Evolutionary conservation across 2,329 filamentous ascomycete genomes (phyloP).

Genomic region (Davidsoniella virescens): DNA sequence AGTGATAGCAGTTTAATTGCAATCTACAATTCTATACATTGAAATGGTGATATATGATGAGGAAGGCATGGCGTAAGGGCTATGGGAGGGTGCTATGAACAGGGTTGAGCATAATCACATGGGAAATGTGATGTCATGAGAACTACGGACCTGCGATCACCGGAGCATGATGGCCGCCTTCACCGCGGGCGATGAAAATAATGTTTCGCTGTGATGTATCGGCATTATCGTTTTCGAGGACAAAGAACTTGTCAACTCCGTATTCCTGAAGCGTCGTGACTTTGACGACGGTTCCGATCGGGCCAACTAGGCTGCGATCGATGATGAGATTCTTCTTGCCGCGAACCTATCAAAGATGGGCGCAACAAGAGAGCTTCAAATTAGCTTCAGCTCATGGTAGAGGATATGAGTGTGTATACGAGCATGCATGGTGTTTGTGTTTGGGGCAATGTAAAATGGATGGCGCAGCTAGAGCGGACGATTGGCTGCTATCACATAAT

Average conservation of each 20-base stretch:
- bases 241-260: constrained; percentile 94
- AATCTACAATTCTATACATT: neutral
- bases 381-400: neutral
- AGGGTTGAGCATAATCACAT: too few relatives aligned
- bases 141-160: constrained; percentile 65
- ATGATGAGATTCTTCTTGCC: constrained; percentile 98
- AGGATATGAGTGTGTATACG: too few relatives aligned
- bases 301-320: constrained; percentile 76
- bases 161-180: constrained; percentile 70
- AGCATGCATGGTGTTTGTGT: neutral
- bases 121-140: too few relatives aligned
- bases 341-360: constrained; percentile 49
- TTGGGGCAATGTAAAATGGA: neutral
- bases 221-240: constrained; percentile 88
- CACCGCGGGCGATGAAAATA: constrained; percentile 80
- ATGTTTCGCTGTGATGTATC: constrained; percentile 91
- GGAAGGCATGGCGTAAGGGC: neutral
- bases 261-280: constrained; percentile 93
- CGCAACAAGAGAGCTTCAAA: constrained; percentile 13
- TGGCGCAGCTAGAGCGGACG: neutral
- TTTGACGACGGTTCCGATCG: constrained; percentile 81
- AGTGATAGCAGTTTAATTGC: too few relatives aligned
- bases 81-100: too few relatives aligned
- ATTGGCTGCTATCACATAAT: neutral
- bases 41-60: neutral